Evolutionary conservation across 257 asterid genomes (phyloP).

Genomic region (Solanum bulbocastanum): DNA sequence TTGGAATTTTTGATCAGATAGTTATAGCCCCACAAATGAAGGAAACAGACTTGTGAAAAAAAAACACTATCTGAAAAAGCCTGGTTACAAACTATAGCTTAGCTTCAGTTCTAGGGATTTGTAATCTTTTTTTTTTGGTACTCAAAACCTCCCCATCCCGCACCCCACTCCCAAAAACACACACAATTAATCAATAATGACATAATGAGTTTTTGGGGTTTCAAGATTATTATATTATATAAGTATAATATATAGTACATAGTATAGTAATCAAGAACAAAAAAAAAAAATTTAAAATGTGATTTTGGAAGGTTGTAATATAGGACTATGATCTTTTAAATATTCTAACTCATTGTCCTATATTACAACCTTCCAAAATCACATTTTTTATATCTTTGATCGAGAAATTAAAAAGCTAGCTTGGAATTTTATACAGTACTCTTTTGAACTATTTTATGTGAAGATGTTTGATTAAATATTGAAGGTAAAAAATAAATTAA

Average conservation of each 20-base stretch:
- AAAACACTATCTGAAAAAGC: constrained; percentile 43
- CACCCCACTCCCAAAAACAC: too few species aligned
- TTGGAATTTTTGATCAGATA: constrained; percentile 19
- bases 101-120: constrained; percentile 53
- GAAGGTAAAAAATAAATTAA: too few species aligned
- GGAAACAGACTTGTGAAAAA: not conserved
- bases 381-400: too few species aligned
- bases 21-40: constrained; percentile 37
- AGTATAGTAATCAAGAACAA: not conserved
- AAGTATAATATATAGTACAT: not conserved
- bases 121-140: constrained; percentile 4
- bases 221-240: not conserved
- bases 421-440: not conserved
- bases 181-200: not conserved
- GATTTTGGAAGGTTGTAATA: constrained; percentile 31
- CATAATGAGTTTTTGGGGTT: not conserved
- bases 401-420: not conserved
- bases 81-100: constrained; percentile 42
- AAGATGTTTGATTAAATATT: not conserved
- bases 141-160: not conserved
- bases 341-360: not conserved
- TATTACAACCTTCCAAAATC: too few species aligned
- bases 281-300: constrained; percentile 1
- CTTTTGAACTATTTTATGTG: not conserved
- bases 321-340: constrained; percentile 9